Conservation (phyloP, 139 green algal genomes). For the Desmodesmus armatus region DNA sequence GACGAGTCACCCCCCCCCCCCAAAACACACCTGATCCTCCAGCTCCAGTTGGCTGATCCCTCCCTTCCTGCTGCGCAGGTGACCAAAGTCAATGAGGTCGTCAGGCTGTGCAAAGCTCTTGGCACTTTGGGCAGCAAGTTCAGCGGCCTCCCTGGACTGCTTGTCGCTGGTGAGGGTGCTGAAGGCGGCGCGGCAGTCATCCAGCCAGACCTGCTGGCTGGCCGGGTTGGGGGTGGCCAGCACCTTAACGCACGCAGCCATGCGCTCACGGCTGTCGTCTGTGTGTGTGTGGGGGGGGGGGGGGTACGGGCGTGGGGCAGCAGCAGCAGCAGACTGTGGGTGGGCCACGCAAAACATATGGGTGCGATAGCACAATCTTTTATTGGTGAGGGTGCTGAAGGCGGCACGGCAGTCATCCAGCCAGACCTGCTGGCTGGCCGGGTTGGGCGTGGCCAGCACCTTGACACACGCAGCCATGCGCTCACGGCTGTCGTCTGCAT, state of each 20-base stretch:
- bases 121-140: constrained; percentile 66
- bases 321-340: too few relatives aligned
- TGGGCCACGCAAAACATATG: too few relatives aligned
- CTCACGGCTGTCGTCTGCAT: constrained; percentile 86
- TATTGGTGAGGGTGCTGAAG: constrained; percentile 84
- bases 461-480: constrained; percentile 83
- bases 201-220: constrained; percentile 80
- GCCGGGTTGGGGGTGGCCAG: constrained; percentile 60
- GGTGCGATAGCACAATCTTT: too few relatives aligned
- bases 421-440: constrained; percentile 72
- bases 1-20: too few relatives aligned
- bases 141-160: constrained; percentile 72
- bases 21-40: constrained; percentile 77
- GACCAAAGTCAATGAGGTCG: constrained; percentile 72
- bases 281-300: too few relatives aligned
- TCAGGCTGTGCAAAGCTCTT: constrained; percentile 63
- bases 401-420: constrained; percentile 81
- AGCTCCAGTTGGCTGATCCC: constrained; percentile 88
- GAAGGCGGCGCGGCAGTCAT: constrained; percentile 82
- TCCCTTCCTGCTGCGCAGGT: constrained; percentile 83
- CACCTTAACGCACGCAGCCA: constrained; percentile 78
- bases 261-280: constrained; percentile 86
- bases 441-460: constrained; percentile 66
- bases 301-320: too few relatives aligned
- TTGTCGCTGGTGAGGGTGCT: constrained; percentile 83